Conservation (phyloP, 225 moss, liverwort and hornwort genomes). For the Pseudoscleropodium purum region DNA sequence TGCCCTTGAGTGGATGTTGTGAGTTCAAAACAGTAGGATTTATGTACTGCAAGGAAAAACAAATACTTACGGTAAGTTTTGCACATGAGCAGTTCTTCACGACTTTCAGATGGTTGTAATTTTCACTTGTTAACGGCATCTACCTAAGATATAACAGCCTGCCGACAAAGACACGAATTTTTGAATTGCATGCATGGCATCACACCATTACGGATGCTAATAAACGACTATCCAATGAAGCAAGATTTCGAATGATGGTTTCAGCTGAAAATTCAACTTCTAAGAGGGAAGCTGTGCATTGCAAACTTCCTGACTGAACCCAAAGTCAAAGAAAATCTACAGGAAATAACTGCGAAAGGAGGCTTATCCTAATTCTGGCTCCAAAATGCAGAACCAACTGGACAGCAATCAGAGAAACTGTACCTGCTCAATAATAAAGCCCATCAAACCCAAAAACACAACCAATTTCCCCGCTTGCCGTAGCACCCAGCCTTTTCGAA, state of each 20-base stretch:
- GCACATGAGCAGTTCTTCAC: not conserved
- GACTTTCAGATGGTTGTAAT: not conserved
- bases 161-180: not conserved
- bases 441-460: constrained; percentile 76
- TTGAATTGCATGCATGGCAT: not conserved
- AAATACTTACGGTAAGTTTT: not conserved
- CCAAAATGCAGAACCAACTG: not conserved
- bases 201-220: not conserved
- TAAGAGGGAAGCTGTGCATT: not conserved
- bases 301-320: not conserved
- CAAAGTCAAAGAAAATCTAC: not conserved
- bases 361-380: not conserved
- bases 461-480: constrained; percentile 72
- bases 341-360: not conserved
- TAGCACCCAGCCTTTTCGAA: constrained; percentile 87
- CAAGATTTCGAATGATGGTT: not conserved
- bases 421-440: constrained; percentile 96
- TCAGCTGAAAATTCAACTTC: not conserved
- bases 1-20: constrained; percentile 87
- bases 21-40: constrained; percentile 90
- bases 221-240: not conserved
- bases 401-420: not conserved
- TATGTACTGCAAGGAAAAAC: constrained; percentile 61
- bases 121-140: not conserved
- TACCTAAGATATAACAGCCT: not conserved